Conservation (phyloP, 306 rosid species). For the Cicer yamashitae region DNA sequence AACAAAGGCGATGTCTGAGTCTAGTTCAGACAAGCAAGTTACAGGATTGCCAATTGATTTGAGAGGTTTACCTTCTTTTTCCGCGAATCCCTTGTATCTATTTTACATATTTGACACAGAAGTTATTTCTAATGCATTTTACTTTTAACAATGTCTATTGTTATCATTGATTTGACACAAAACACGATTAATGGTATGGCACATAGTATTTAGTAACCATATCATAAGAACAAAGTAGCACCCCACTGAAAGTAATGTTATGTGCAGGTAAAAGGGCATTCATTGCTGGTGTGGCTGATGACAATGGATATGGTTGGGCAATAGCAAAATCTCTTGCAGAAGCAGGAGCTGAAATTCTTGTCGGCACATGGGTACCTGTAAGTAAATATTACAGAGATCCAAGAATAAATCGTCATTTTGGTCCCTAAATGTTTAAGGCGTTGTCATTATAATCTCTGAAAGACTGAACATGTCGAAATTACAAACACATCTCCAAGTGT, state of each 20-base stretch:
- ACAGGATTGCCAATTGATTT: slow-evolving; percentile 87
- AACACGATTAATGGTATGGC: not conserved
- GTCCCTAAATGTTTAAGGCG: too few relatives aligned
- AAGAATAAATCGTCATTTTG: too few relatives aligned
- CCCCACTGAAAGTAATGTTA: slow-evolving; percentile 19
- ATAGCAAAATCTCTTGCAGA: slow-evolving; percentile 99
- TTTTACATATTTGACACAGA: not conserved
- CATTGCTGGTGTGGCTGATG: slow-evolving; percentile 97
- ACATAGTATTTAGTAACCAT: not conserved
- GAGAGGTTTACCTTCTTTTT: slow-evolving; percentile 58
- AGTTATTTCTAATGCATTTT: not conserved
- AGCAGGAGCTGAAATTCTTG: slow-evolving; percentile 96
- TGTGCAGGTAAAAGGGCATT: slow-evolving; percentile 90
- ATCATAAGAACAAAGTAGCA: not conserved
- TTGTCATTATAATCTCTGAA: too few relatives aligned
- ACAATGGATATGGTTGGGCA: slow-evolving; percentile 98
- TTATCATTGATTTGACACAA: not conserved
- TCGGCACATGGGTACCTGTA: slow-evolving; percentile 99
- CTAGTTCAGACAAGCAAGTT: slow-evolving; percentile 58
- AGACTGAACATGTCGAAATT: too few relatives aligned
- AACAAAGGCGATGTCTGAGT: slow-evolving; percentile 66
- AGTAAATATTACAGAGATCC: slow-evolving; percentile 48
- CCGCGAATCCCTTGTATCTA: not conserved
- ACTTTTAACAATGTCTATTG: not conserved
- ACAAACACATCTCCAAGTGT: too few relatives aligned